A percentile compares a stretch with the other conserved stretches of the same genome.
Conservation (phyloP, 2,329 filamentous ascomycete genomes). For the Stagonosporopsis rhizophila region DNA sequence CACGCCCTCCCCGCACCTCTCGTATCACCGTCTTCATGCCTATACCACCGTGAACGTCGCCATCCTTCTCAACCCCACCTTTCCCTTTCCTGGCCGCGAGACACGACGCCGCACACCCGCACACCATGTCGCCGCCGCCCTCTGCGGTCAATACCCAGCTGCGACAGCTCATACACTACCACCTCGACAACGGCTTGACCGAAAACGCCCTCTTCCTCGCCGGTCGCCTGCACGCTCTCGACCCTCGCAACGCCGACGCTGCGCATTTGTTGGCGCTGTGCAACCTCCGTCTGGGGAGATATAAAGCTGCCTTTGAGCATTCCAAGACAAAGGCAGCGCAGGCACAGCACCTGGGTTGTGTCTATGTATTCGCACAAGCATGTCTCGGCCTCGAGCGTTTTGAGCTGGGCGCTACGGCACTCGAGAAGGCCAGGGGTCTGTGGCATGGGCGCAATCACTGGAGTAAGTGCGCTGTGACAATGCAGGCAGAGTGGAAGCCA, state of each 20-base stretch:
- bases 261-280: constrained; percentile 84
- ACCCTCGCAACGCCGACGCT: constrained; percentile 80
- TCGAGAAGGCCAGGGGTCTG: constrained; percentile 80
- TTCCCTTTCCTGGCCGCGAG: constrained; percentile 3
- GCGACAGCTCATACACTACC: constrained; percentile 71
- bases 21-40: constrained; percentile 38
- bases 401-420: constrained; percentile 79
- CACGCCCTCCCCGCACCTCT: constrained; percentile 1
- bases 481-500: neutral
- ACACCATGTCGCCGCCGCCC: constrained; percentile 63
- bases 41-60: constrained; percentile 20
- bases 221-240: constrained; percentile 82
- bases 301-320: constrained; percentile 84
- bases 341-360: constrained; percentile 81
- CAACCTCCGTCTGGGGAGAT: constrained; percentile 81
- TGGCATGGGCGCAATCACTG: constrained; percentile 80
- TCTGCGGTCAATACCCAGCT: constrained; percentile 66
- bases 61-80: constrained; percentile 17
- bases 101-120: constrained; percentile 21
- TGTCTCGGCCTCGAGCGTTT: constrained; percentile 80
- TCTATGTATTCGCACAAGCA: constrained; percentile 89
- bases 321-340: constrained; percentile 74
- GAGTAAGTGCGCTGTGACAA: constrained; percentile 63
- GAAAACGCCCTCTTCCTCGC: constrained; percentile 95
- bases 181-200: constrained; percentile 87